phyloP scores from a whole-genome alignment of 768 basidiomycete species.

The Boletus vermiculosoides region DNA sequence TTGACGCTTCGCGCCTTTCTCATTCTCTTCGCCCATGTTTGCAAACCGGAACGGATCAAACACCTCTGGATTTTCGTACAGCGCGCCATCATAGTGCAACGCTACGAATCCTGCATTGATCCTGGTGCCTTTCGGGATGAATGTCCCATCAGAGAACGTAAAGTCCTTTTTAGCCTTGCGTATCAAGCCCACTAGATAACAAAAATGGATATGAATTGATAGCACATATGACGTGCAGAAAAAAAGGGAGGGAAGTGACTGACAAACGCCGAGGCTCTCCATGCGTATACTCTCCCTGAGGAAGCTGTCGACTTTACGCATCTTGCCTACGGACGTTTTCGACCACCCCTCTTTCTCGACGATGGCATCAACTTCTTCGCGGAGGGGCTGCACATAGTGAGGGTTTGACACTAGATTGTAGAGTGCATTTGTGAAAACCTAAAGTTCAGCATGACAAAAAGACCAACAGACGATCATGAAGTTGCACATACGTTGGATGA shows the following conservation, averaged over 20 bases:
- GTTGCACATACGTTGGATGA: background rate
- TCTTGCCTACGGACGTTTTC: slow-evolving; percentile 17
- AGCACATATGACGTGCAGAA: background rate
- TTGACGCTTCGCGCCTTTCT: slow-evolving; percentile 34
- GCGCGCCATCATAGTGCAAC: slow-evolving; percentile 10
- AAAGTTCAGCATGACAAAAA: background rate
- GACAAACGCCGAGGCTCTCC: slow-evolving; percentile 19
- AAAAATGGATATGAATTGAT: background rate
- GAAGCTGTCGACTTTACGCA: slow-evolving; percentile 40
- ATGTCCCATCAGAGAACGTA: slow-evolving; percentile 37
- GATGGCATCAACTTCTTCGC: slow-evolving; percentile 34
- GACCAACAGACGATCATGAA: too few relatives aligned
- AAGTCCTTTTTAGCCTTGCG: slow-evolving; percentile 32
- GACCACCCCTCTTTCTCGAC: background rate
- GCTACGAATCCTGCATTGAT: background rate
- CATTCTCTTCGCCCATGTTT: slow-evolving; percentile 32
- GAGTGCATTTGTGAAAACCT: background rate
- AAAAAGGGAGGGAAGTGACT: background rate
- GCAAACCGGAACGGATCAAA: slow-evolving; percentile 53
- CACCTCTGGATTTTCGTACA: slow-evolving; percentile 32
- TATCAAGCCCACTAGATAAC: slow-evolving; percentile 25
- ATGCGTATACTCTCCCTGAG: slow-evolving; percentile 35
- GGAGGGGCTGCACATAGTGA: slow-evolving; percentile 26
- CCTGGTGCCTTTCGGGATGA: slow-evolving; percentile 31
- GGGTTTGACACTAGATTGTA: background rate